phyloP scores from a whole-genome alignment of 257 asterid species.

The Eucommia ulmoides region DNA sequence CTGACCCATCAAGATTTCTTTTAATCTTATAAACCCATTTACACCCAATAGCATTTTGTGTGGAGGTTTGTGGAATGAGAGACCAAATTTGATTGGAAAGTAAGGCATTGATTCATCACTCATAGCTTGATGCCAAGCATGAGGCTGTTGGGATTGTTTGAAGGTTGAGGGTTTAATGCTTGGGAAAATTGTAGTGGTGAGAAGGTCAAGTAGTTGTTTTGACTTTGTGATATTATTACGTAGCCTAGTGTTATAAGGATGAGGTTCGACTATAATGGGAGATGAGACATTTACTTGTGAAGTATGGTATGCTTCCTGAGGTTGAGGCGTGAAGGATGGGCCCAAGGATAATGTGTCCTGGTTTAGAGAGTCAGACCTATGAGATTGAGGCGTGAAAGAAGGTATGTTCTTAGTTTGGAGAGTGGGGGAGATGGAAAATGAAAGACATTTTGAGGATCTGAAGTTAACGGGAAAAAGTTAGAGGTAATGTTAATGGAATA shows the following conservation, averaged over 20 bases:
- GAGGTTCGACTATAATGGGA: background rate
- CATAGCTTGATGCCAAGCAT: background rate
- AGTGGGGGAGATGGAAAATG: background rate
- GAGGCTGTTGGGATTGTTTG: background rate
- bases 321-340: background rate
- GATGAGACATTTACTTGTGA: background rate
- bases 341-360: background rate
- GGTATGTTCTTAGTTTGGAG: background rate
- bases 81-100: background rate
- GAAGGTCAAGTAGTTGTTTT: background rate
- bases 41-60: background rate
- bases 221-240: background rate
- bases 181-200: background rate
- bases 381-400: background rate
- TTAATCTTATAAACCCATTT: too few species aligned
- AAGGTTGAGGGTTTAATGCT: background rate
- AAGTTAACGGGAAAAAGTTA: background rate
- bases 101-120: background rate
- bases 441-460: background rate
- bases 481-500: background rate
- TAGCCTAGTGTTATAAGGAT: background rate
- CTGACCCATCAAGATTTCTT: background rate
- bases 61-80: background rate
- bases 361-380: background rate
- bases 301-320: background rate